Conservation (phyloP, 2,329 filamentous ascomycete species). For the Pseudocercospora vitis region DNA sequence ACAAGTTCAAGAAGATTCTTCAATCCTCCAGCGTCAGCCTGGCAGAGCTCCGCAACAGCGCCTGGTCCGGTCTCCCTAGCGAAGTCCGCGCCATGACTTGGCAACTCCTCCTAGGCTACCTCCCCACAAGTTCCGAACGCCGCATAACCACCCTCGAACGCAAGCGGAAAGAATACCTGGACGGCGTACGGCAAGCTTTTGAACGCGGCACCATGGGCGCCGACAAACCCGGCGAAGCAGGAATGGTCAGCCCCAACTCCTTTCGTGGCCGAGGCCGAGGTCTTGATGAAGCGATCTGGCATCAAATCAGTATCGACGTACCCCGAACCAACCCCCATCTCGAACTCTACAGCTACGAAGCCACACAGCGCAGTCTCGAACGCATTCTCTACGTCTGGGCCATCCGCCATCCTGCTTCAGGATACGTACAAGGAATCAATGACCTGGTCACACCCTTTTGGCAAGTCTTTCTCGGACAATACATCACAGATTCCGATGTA, state of each 20-base stretch:
- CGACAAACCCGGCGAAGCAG: slow-evolving; percentile 49
- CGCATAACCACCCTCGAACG: slow-evolving; percentile 86
- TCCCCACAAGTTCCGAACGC: slow-evolving; percentile 94
- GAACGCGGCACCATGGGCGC: slow-evolving; percentile 52
- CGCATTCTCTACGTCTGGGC: slow-evolving; percentile 97
- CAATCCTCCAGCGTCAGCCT: slow-evolving; percentile 89
- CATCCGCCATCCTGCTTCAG: slow-evolving; percentile 92
- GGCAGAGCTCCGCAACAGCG: slow-evolving; percentile 75
- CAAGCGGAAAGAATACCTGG: slow-evolving; percentile 94
- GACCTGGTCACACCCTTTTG: slow-evolving; percentile 97
- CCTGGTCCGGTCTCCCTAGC: slow-evolving; percentile 92
- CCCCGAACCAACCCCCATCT: slow-evolving; percentile 95
- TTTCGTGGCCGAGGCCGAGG: slow-evolving; percentile 68
- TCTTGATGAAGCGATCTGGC: slow-evolving; percentile 96
- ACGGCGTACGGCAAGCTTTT: slow-evolving; percentile 74
- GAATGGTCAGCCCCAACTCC: slow-evolving; percentile 45
- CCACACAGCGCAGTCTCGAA: slow-evolving; percentile 90
- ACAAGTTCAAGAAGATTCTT: slow-evolving; percentile 96
- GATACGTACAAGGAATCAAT: slow-evolving; percentile 98
- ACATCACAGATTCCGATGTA: slow-evolving; percentile 91
- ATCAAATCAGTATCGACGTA: slow-evolving; percentile 98
- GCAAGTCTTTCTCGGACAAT: slow-evolving; percentile 93
- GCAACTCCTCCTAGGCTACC: slow-evolving; percentile 91
- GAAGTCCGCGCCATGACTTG: slow-evolving; percentile 99
- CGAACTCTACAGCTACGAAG: slow-evolving; percentile 91